These are phyloP conservation scores for Jackrogersella multiformis DNA, from an alignment of 495 filamentous ascomycete genomes.

Conservation along the genomic window DNA sequence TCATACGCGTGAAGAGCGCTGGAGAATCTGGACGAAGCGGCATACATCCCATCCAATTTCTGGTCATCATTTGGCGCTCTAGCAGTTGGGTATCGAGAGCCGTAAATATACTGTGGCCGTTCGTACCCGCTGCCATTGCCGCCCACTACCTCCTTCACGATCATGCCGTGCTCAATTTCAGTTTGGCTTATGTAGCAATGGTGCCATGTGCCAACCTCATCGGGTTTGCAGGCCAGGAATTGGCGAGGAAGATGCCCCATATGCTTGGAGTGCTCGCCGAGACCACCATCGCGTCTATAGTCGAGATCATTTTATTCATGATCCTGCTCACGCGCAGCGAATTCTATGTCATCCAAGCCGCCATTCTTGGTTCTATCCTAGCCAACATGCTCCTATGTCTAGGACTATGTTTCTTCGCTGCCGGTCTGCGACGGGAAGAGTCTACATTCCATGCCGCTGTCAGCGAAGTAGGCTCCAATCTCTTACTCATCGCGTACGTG, in stretches of 20 bases:
- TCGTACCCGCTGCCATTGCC: slow-evolving; percentile 63
- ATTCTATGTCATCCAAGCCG: slow-evolving; percentile 80
- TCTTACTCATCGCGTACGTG: slow-evolving; percentile 78
- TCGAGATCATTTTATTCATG: slow-evolving; percentile 87
- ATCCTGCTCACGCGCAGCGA: slow-evolving; percentile 65
- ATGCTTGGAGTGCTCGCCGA: slow-evolving; percentile 81
- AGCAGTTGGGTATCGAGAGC: slow-evolving; percentile 50
- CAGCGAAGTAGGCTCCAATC: slow-evolving; percentile 80
- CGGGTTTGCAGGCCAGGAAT: slow-evolving; percentile 83
- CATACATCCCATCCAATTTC: slow-evolving; percentile 54
- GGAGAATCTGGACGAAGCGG: slow-evolving; percentile 59
- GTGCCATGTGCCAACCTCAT: slow-evolving; percentile 88
- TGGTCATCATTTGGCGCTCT: slow-evolving; percentile 54
- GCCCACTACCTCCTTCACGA: slow-evolving; percentile 53
- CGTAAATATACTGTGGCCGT: slow-evolving; percentile 64
- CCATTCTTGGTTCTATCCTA: slow-evolving; percentile 82
- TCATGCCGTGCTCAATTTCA: slow-evolving; percentile 58
- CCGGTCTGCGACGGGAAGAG: slow-evolving; percentile 71
- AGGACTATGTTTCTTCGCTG: slow-evolving; percentile 80
- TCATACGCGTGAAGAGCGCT: slow-evolving; percentile 37
- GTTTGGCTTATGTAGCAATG: slow-evolving; percentile 68
- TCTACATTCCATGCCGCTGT: slow-evolving; percentile 78
- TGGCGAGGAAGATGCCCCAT: slow-evolving; percentile 80
- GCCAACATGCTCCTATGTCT: slow-evolving; percentile 81
- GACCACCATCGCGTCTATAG: slow-evolving; percentile 77